Base-by-base conservation (phyloP, 331 rosid species). In the Malus hybrid region DNA sequence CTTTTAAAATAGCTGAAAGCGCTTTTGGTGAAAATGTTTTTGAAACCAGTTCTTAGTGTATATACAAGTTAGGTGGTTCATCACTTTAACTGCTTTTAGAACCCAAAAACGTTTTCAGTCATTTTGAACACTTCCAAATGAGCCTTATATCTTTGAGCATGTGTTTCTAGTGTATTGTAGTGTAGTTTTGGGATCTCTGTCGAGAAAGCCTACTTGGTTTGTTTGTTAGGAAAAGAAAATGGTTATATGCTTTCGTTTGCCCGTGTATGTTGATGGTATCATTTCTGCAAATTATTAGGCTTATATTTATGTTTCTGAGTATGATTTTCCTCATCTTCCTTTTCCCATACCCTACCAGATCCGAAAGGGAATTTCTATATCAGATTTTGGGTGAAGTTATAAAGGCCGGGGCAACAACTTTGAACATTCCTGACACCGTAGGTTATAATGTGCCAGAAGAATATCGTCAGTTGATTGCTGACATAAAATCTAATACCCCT, bases 351-450 rank as follows among this genome's bases (percentile, higher is more conserved):
- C 28, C 44, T 76, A 67, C 55, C 86, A 94, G 97, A 83, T 95
- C 99, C 19, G 97, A 95, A 36, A 86, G 89, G 79, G 91, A 92
- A 44, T 92, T 95, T 83, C 88, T 95, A 57, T 95, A 89, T 84
- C 69, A 89, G 85, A 92, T 95, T 84, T 84, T 92, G 68, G 93
- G 93, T 14, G 99, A 95, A 82, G 99, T 88, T 36, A 92, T 92
- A 46, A 86, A 88, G 91, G 97, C 96, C 18, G 99, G 99, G 30
- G 99, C 99, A 48, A 95, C 99, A 1, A 95, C 99, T 33, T 83
- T 95, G 33, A 95, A 95, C 88, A 92, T 92, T 80, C 97, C 99
- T 57, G 99, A 95, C 77, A 92, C 97, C 6, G 97, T 95, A 36
- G 99, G 99, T 52, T 88, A 88, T 79, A 92, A 70, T 0, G 77